phyloP scores from a whole-genome alignment of 805 yeast genomes.

The Yarrowia hollandica region DNA sequence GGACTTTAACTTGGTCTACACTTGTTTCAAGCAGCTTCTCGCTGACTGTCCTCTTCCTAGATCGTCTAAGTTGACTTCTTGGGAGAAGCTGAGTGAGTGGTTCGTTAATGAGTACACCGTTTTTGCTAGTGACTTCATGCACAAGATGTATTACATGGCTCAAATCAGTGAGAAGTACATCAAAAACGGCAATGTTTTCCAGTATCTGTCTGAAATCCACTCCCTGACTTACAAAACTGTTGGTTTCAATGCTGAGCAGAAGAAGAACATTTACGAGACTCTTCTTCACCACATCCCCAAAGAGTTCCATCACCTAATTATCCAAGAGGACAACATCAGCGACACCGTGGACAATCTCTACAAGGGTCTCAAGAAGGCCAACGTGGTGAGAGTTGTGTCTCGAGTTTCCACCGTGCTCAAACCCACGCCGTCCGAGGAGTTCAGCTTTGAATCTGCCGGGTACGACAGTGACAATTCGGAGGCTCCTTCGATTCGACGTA shows the following conservation, averaged over 20 bases:
- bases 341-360: background rate
- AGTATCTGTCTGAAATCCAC: background rate
- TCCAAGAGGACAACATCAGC: background rate
- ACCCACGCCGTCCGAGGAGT: background rate
- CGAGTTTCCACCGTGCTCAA: background rate
- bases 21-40: background rate
- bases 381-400: background rate
- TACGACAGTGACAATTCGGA: slow-evolving; percentile 16
- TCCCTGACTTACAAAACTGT: background rate
- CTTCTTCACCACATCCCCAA: background rate
- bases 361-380: background rate
- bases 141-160: background rate
- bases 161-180: background rate
- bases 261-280: background rate
- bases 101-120: background rate
- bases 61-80: background rate
- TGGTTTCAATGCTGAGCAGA: background rate
- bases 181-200: background rate
- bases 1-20: background rate
- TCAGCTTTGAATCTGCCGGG: background rate
- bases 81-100: background rate
- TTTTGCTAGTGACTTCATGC: background rate
- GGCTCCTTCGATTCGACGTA: slow-evolving; percentile 5
- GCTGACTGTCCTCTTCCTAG: background rate
- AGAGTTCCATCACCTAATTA: background rate